These are phyloP conservation scores for Chlamydomonas sphaeroides DNA, from an alignment of 139 green algal genomes.

Conservation along the genomic window DNA sequence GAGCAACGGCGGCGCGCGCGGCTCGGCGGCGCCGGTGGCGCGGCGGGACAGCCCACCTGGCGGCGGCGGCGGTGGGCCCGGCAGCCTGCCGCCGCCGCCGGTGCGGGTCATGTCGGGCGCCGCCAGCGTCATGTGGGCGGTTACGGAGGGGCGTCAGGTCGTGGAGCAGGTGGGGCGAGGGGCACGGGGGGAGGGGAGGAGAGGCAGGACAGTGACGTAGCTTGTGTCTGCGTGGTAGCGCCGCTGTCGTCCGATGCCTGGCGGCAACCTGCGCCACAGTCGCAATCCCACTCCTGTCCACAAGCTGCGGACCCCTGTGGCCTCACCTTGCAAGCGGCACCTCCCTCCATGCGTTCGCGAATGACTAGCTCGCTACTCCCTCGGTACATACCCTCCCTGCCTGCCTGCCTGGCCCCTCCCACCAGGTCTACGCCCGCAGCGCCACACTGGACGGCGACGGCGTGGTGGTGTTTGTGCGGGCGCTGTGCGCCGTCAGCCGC, in stretches of 20 bases:
- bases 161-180: conserved; percentile 63
- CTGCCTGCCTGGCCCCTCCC: neutral
- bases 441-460: conserved; percentile 82
- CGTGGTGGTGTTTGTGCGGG: conserved; percentile 93
- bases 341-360: too few species aligned
- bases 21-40: neutral
- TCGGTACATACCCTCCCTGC: too few species aligned
- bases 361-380: too few species aligned
- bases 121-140: conserved; percentile 70
- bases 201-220: neutral
- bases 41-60: neutral
- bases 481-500: conserved; percentile 83
- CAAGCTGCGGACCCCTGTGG: too few species aligned
- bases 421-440: conserved; percentile 64
- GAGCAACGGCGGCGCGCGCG: neutral
- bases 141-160: conserved; percentile 18
- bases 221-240: too few species aligned
- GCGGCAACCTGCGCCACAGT: too few species aligned
- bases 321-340: too few species aligned
- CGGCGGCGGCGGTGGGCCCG: neutral
- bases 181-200: neutral
- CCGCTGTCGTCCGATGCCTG: too few species aligned
- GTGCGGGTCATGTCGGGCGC: conserved; percentile 57
- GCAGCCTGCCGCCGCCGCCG: conserved; percentile 23
- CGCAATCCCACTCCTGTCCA: too few species aligned